Conservation (phyloP, 257 asterid species). For the Thymus quinquecostatus region DNA sequence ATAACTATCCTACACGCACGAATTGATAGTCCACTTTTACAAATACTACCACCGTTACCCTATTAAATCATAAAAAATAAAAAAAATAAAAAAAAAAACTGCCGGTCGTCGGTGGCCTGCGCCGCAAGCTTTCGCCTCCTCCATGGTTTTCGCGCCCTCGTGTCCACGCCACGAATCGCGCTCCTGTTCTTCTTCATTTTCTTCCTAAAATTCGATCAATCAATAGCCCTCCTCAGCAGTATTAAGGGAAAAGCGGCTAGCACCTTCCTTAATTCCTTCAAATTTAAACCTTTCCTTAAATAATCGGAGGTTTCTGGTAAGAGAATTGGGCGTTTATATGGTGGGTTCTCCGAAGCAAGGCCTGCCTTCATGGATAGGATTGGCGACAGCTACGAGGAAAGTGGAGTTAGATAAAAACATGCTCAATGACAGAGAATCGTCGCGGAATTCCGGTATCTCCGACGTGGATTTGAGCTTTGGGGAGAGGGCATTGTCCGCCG, state of each 20-base stretch:
- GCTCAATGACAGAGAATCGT: constrained; percentile 32
- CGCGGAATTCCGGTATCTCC: constrained; percentile 34
- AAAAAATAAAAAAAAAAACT: no score
- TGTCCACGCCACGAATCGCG: constrained; percentile 28
- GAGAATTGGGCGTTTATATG: constrained; percentile 23
- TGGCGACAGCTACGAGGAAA: constrained; percentile 44
- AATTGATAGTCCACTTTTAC: no score
- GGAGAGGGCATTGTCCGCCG: constrained; percentile 83
- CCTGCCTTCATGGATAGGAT: constrained; percentile 61
- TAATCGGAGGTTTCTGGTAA: constrained; percentile 14
- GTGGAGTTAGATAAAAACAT: constrained; percentile 48
- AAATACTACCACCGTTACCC: no score
- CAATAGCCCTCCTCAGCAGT: constrained; percentile 11
- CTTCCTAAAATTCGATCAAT: constrained; percentile 1
- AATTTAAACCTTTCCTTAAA: neutral
- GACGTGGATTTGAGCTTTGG: constrained; percentile 56
- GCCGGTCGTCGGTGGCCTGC: no score
- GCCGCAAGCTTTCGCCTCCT: constrained; percentile 5
- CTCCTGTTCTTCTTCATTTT: neutral
- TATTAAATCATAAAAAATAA: no score
- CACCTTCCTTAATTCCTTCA: neutral
- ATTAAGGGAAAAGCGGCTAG: neutral
- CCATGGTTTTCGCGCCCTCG: constrained; percentile 27
- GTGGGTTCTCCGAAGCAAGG: constrained; percentile 58
- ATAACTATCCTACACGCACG: no score